Percentiles rank a stretch among this genome's conserved stretches.
Conservation (phyloP, 441 rosid species). For the Euphorbia celastroides region DNA sequence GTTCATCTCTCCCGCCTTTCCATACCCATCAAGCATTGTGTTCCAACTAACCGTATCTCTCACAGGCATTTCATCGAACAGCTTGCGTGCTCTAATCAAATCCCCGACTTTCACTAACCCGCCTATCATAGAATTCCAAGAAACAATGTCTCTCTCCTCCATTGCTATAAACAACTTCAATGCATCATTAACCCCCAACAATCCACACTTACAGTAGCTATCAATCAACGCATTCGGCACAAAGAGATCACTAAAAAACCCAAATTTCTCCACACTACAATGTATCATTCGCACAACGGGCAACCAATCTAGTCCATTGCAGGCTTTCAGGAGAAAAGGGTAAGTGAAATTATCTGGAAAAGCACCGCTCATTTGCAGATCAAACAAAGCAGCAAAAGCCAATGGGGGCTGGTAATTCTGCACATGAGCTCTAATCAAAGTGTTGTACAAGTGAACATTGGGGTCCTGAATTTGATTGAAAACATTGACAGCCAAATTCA, state of each 20-base stretch:
- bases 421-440: conserved; percentile 57
- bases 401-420: conserved; percentile 35
- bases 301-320: conserved; percentile 44
- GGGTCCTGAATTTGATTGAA: conserved; percentile 44
- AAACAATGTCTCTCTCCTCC: conserved; percentile 45
- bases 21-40: conserved; percentile 67
- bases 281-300: conserved; percentile 64
- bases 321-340: conserved; percentile 59
- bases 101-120: conserved; percentile 59
- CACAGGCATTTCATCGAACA: conserved; percentile 73
- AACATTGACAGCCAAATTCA: conserved; percentile 40
- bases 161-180: conserved; percentile 39
- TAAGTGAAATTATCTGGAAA: conserved; percentile 68
- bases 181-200: conserved; percentile 34
- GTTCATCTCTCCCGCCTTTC: conserved; percentile 56
- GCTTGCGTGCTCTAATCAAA: conserved; percentile 42
- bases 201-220: conserved; percentile 61
- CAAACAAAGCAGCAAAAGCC: conserved; percentile 41
- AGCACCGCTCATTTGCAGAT: conserved; percentile 36
- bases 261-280: conserved; percentile 43
- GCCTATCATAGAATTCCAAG: conserved; percentile 62
- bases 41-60: conserved; percentile 76
- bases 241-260: conserved; percentile 50
- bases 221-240: conserved; percentile 63
- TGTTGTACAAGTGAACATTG: conserved; percentile 61